Evolutionary conservation across 2,329 filamentous ascomycete species (phyloP), one percentile per base, ranked within the genome.

Genomic region (Thelonectria rubi): DNA sequence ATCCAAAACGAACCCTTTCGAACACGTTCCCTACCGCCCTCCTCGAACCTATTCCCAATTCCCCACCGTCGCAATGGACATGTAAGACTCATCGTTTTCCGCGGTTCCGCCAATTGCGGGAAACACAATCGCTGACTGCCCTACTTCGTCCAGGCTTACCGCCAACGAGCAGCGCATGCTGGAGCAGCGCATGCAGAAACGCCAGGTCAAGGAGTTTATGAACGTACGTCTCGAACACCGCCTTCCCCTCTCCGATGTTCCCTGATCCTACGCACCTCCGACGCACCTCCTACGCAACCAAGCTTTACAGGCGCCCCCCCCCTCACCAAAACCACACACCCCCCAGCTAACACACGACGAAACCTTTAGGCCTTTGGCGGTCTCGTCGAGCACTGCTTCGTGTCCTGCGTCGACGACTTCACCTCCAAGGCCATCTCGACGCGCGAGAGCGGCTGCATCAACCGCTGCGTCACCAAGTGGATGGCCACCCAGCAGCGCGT

Each of bases 191-290:
- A 94, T 99, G 88, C 93, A 98, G 84, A 91, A 92, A 82, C 96
- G 95, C 82, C 95, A 99, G 82, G 92, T 99, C 86, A 97, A 97
- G 83, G 94, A 98, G 78, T 98, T 99, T 77, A 97, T 98, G 90
- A 91, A 88, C 74, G 95, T 98, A 86, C 72, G 92, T 84, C 58
- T 39, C 58, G 9, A 21, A 30, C 7, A 30, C 26, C 26, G 10
- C n/a, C 8, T 30, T 63, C 48, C 54, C 53, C 53, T 52, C 32
- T 62, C 49, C 60, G 21, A 45, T 2, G n/a, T 42, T 24, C 43
- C 21, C 26, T 26, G 2, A 9, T 30, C 17, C 2, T 7, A 3
- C 51, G 5, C 20, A 11, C n/a, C n/a, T n/a, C n/a, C n/a, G n/a
- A n/a, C n/a, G n/a, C n/a, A n/a, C n/a, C n/a, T n/a, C n/a, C n/a